phyloP scores from a whole-genome alignment of 140 eudicot species.

The Senecio squalidus region DNA sequence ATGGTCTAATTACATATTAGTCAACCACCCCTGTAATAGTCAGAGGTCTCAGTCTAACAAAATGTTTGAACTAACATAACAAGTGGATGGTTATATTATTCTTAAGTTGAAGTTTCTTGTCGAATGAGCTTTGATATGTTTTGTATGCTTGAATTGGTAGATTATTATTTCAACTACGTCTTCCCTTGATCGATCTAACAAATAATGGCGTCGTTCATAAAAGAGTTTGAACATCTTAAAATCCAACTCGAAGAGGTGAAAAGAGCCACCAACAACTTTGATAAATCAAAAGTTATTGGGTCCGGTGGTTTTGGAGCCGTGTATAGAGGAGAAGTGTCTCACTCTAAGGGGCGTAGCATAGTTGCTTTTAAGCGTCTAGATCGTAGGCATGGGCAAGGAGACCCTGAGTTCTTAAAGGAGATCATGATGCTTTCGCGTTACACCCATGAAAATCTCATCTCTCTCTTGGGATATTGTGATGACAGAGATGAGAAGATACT shows the following conservation, averaged over 20 bases:
- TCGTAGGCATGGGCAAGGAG: slow-evolving; percentile 2
- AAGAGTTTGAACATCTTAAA: not conserved
- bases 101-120: no score
- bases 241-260: not conserved
- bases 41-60: no score
- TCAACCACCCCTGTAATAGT: no score
- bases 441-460: slow-evolving; percentile 5
- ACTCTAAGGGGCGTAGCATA: not conserved
- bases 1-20: no score
- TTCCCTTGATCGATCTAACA: no score
- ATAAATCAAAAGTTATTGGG: not conserved
- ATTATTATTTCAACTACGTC: no score
- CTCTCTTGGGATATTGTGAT: slow-evolving; percentile 1
- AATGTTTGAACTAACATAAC: no score
- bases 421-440: slow-evolving; percentile 7
- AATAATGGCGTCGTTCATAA: not conserved
- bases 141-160: no score
- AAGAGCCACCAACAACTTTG: slow-evolving; percentile 7
- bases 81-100: no score
- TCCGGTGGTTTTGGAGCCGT: not conserved
- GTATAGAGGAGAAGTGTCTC: not conserved
- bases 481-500: not conserved
- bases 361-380: slow-evolving; percentile 4
- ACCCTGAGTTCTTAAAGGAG: slow-evolving; percentile 3
- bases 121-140: no score